Evolutionary conservation across 2,329 filamentous ascomycete species (phyloP).

Genomic region (Hymenotorrendiella dingleyae): DNA sequence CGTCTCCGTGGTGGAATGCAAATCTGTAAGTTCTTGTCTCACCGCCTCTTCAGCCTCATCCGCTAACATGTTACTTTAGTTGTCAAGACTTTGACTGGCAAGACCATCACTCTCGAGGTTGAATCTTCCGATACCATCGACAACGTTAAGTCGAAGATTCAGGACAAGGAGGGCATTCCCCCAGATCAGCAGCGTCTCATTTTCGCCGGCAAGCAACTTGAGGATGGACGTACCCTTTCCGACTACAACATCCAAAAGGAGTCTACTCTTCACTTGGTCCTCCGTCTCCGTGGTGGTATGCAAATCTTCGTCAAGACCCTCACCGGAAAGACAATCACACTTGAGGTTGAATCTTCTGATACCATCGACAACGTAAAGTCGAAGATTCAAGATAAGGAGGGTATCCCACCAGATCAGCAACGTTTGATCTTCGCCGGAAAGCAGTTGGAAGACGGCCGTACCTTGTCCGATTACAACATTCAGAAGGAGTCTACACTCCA

Average conservation of each 20-base stretch:
- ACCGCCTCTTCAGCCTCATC: slow-evolving; percentile 48
- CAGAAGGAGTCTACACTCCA: slow-evolving; percentile 73
- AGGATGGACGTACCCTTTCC: slow-evolving; percentile 82
- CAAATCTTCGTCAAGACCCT: slow-evolving; percentile 68
- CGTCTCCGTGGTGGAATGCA: slow-evolving; percentile 88
- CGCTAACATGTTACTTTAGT: slow-evolving; percentile 41
- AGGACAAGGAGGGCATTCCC: slow-evolving; percentile 89
- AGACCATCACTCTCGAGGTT: slow-evolving; percentile 99
- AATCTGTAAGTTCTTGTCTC: slow-evolving; percentile 48
- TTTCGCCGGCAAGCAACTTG: slow-evolving; percentile 88
- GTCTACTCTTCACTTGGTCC: slow-evolving; percentile 73
- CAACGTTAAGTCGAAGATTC: slow-evolving; percentile 94
- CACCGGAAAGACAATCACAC: slow-evolving; percentile 64
- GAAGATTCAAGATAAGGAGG: slow-evolving; percentile 69
- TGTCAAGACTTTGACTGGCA: slow-evolving; percentile 82
- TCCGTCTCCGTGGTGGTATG: slow-evolving; percentile 78
- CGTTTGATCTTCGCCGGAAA: slow-evolving; percentile 66
- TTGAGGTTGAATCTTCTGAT: slow-evolving; percentile 62
- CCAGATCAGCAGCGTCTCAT: slow-evolving; percentile 93
- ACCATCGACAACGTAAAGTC: slow-evolving; percentile 67
- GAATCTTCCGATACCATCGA: slow-evolving; percentile 99
- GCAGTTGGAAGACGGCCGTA: slow-evolving; percentile 70
- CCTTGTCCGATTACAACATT: slow-evolving; percentile 84
- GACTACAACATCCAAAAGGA: slow-evolving; percentile 99
- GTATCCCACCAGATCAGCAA: slow-evolving; percentile 65